phyloP scores from a whole-genome alignment of 2,329 filamentous ascomycete species.

The Xenoacremonium recifei region DNA sequence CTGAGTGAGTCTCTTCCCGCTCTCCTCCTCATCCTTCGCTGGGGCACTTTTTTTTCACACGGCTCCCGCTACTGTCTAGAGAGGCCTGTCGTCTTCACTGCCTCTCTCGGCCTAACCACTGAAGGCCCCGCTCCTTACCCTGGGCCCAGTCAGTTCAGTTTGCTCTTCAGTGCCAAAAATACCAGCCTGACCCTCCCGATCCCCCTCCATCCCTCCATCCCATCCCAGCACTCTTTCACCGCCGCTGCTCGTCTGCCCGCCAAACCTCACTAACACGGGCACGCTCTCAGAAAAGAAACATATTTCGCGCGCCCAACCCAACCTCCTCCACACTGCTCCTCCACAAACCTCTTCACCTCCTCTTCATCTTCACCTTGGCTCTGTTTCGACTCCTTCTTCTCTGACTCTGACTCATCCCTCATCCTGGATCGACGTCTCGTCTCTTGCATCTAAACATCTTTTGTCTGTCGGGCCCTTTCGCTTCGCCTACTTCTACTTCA shows the following conservation, averaged over 20 bases:
- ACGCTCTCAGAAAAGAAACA: constrained; percentile 23
- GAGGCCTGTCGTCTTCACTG: constrained; percentile 3
- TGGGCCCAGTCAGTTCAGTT: no score
- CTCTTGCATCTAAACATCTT: constrained; percentile 17
- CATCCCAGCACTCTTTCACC: constrained; percentile 14
- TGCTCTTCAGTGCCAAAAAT: constrained; percentile 24
- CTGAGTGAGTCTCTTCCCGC: no score
- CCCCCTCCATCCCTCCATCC: neutral
- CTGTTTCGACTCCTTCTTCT: constrained; percentile 17
- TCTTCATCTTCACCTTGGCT: constrained; percentile 17
- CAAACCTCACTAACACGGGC: constrained; percentile 27
- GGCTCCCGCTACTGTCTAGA: no score
- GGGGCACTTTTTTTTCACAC: no score
- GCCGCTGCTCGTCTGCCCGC: no score
- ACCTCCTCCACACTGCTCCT: no score
- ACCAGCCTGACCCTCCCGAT: constrained; percentile 15
- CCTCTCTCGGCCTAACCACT: constrained; percentile 6
- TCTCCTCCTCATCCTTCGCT: neutral
- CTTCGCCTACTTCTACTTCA: constrained; percentile 8
- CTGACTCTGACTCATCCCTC: neutral
- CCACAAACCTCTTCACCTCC: no score
- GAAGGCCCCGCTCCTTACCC: constrained; percentile 13
- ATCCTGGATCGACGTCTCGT: no score
- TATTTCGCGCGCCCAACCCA: constrained; percentile 29
- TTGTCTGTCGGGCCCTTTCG: constrained; percentile 13